A percentile compares a stretch with the other conserved stretches of the same genome.
These are phyloP conservation scores for Carallia pectinifolia DNA, from an alignment of 345 rosid genomes.

Conservation along the genomic window DNA sequence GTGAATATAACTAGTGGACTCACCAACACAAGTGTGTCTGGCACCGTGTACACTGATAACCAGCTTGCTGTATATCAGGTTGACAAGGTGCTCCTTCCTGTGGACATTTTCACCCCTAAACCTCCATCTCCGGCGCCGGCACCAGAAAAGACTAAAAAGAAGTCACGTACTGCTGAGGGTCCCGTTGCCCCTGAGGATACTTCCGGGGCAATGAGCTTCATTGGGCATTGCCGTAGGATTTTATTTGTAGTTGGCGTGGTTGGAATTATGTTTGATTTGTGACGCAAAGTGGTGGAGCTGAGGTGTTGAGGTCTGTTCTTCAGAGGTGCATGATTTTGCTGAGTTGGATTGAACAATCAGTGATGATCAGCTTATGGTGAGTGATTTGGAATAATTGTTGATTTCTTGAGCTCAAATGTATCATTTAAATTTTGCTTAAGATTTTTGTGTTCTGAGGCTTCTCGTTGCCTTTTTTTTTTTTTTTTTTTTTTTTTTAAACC, in stretches of 20 bases:
- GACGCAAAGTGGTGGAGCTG: constrained; percentile 1
- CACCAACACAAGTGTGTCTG: constrained; percentile 37
- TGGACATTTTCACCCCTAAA: constrained; percentile 31
- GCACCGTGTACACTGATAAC: constrained; percentile 28
- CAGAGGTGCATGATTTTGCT: constrained; percentile 7
- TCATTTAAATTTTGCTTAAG: background rate
- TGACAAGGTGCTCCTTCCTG: constrained; percentile 43
- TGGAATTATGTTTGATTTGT: constrained; percentile 12
- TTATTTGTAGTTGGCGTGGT: constrained; percentile 1
- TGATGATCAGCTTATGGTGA: constrained; percentile 13
- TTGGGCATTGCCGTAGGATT: background rate
- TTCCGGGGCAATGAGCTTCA: constrained; percentile 20
- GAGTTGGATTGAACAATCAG: background rate
- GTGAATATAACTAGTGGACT: constrained; percentile 42
- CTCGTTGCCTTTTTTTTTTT: background rate
- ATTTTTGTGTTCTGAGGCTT: background rate
- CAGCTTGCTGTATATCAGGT: constrained; percentile 41
- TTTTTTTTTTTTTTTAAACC: no score
- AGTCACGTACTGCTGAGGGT: constrained; percentile 10
- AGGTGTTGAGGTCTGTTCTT: background rate
- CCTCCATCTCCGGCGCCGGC: constrained; percentile 45
- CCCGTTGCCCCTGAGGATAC: constrained; percentile 19
- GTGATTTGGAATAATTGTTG: constrained; percentile 13
- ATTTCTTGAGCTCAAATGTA: background rate
- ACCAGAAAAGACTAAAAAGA: constrained; percentile 34